These are phyloP conservation scores for Hydrangea macrophylla DNA, from an alignment of 148 eudicot species.

Conservation along the genomic window DNA sequence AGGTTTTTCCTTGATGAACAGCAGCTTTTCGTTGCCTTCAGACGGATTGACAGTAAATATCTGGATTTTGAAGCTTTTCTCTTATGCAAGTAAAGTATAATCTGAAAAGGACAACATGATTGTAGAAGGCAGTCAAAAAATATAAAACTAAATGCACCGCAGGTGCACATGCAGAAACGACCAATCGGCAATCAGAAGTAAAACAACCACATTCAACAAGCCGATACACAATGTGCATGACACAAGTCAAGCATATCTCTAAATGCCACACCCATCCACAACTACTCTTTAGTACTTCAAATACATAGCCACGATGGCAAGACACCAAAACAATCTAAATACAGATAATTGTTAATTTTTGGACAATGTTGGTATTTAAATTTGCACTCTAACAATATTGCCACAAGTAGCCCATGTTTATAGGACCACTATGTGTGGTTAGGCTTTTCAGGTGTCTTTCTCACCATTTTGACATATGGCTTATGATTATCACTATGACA, in stretches of 20 bases:
- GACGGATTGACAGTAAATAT: conserved; percentile 12
- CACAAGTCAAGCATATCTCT: neutral
- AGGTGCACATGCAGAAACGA: neutral
- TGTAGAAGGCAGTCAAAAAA: conserved; percentile 13
- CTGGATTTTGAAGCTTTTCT: conserved; percentile 18
- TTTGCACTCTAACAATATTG: no score
- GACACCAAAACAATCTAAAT: neutral
- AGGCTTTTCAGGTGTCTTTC: no score
- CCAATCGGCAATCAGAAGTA: neutral
- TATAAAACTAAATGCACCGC: neutral
- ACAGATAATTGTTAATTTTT: no score
- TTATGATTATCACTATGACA: no score
- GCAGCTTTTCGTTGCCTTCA: conserved; percentile 29
- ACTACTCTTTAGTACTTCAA: neutral
- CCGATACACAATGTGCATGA: neutral
- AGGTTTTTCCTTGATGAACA: conserved; percentile 23
- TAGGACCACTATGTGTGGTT: no score
- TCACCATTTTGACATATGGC: no score
- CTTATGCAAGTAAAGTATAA: conserved; percentile 8
- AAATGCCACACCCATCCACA: neutral
- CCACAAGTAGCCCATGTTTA: no score
- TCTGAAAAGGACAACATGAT: conserved; percentile 14
- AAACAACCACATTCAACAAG: neutral
- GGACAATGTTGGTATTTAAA: no score
- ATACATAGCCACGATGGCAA: neutral